A percentile compares a stretch with the other conserved stretches of the same genome.
These are phyloP conservation scores for Phytophthora megakarya DNA, from an alignment of 352 stramenopile genomes.

Conservation along the genomic window DNA sequence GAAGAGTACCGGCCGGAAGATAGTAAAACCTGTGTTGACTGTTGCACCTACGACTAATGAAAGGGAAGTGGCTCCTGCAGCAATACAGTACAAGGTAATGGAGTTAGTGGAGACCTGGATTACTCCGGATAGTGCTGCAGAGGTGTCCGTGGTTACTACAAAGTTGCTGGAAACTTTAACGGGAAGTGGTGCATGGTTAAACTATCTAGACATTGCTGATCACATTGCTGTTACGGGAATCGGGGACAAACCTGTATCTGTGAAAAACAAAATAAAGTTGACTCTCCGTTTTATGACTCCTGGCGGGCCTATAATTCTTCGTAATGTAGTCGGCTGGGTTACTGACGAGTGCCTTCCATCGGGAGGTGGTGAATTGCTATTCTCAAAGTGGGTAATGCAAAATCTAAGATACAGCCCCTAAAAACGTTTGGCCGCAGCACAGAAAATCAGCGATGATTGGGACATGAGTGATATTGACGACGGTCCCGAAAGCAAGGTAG, in stretches of 20 bases:
- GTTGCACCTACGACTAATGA: too few relatives aligned
- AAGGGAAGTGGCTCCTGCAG: neutral
- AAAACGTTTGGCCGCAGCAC: neutral
- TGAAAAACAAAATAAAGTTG: constrained; percentile 22
- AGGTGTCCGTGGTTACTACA: constrained; percentile 15
- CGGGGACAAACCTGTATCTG: constrained; percentile 1
- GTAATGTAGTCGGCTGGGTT: constrained; percentile 18
- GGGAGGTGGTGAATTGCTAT: constrained; percentile 1
- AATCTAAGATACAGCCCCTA: constrained; percentile 4
- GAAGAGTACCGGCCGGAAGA: neutral
- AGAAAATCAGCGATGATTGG: too few relatives aligned
- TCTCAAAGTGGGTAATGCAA: constrained; percentile 13
- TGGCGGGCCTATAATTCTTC: constrained; percentile 3
- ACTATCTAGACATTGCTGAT: neutral
- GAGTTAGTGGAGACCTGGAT: neutral
- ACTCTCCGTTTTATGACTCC: constrained; percentile 13
- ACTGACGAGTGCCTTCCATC: neutral
- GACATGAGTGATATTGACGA: too few relatives aligned
- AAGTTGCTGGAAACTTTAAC: constrained; percentile 10
- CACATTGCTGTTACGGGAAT: neutral
- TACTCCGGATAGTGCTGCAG: constrained; percentile 10
- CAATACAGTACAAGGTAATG: constrained; percentile 15
- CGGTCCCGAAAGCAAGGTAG: too few relatives aligned
- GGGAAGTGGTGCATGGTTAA: neutral
- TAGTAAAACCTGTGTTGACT: constrained; percentile 5